Evolutionary conservation across 805 yeast genomes (phyloP).

Genomic region (Cyberlindnera misumaiensis): DNA sequence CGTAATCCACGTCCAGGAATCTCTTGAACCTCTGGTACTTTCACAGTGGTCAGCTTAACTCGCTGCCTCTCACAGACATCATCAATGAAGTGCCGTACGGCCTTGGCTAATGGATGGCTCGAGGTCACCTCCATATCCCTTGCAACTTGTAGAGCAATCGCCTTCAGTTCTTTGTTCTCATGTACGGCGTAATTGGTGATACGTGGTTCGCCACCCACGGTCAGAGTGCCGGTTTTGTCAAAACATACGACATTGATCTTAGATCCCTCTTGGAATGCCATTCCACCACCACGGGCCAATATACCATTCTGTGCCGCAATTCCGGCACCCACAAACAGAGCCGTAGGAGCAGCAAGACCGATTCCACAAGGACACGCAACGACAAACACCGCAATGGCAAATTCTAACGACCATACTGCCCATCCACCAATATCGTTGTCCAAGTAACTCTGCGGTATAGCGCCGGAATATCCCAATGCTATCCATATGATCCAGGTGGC

Average conservation of each 20-base stretch:
- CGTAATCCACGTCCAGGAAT: constrained; percentile 55
- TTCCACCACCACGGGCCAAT: constrained; percentile 75
- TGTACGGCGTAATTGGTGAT: constrained; percentile 43
- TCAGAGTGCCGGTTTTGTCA: constrained; percentile 75
- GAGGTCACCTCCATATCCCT: constrained; percentile 58
- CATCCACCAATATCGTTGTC: constrained; percentile 69
- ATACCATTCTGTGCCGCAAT: constrained; percentile 73
- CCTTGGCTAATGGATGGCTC: constrained; percentile 61
- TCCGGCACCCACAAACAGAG: constrained; percentile 73
- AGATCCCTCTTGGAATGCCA: constrained; percentile 74
- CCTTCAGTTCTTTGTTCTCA: constrained; percentile 9
- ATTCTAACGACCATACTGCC: constrained; percentile 71
- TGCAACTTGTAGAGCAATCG: constrained; percentile 35
- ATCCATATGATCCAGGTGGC: constrained; percentile 68
- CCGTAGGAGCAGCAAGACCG: constrained; percentile 82
- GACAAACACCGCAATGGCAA: constrained; percentile 73
- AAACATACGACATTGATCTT: constrained; percentile 58
- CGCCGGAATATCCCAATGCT: constrained; percentile 44
- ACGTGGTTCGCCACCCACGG: constrained; percentile 51
- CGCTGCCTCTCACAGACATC: constrained; percentile 11
- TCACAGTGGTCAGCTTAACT: constrained; percentile 24
- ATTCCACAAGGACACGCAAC: constrained; percentile 85
- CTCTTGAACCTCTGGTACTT: constrained; percentile 42
- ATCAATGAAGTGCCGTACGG: constrained; percentile 40
- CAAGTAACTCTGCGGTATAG: constrained; percentile 46